A percentile compares a stretch with the other conserved stretches of the same genome.
Evolutionary conservation across 2,329 filamentous ascomycete species (phyloP).

Genomic region (Phialophora macrospora): DNA sequence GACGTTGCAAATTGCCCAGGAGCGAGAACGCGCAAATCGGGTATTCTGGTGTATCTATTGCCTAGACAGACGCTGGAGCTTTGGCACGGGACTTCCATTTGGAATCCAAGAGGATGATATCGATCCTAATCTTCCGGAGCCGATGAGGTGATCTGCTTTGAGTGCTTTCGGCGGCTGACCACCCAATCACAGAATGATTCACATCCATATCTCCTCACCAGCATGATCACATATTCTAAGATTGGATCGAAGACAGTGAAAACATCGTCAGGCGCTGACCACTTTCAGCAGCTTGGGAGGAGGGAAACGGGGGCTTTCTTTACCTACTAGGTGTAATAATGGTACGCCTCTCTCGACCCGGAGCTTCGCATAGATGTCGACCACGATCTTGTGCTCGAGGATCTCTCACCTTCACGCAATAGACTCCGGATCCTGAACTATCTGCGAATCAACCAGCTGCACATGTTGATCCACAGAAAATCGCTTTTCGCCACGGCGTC

Average conservation of each 20-base stretch:
- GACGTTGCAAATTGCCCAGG: conserved; percentile 11
- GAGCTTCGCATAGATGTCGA: conserved; percentile 49
- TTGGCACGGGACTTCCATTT: conserved; percentile 58
- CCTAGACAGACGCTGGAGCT: conserved; percentile 59
- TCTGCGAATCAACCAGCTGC: conserved; percentile 54
- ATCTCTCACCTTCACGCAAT: conserved; percentile 19
- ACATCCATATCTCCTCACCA: conserved; percentile 50
- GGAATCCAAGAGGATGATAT: conserved; percentile 57
- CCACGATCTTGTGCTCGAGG: conserved; percentile 15
- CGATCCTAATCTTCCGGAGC: conserved; percentile 55
- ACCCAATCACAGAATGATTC: conserved; percentile 32
- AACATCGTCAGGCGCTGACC: conserved; percentile 49
- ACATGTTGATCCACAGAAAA: conserved; percentile 54
- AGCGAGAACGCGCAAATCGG: conserved; percentile 35
- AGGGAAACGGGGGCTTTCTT: conserved; percentile 50
- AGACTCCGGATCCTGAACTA: conserved; percentile 52
- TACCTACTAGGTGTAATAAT: conserved; percentile 52
- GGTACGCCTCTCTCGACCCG: conserved; percentile 53
- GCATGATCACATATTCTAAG: conserved; percentile 56
- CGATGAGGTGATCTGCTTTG: conserved; percentile 43
- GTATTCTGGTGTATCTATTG: conserved; percentile 60
- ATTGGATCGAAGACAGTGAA: conserved; percentile 56
- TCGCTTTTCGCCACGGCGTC: conserved; percentile 48
- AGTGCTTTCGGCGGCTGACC: background rate
- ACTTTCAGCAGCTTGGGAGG: conserved; percentile 42